Evolutionary conservation across 345 rosid species (phyloP), one percentile per base, ranked within the genome.

Genomic region (Fremontodendron californicum): DNA sequence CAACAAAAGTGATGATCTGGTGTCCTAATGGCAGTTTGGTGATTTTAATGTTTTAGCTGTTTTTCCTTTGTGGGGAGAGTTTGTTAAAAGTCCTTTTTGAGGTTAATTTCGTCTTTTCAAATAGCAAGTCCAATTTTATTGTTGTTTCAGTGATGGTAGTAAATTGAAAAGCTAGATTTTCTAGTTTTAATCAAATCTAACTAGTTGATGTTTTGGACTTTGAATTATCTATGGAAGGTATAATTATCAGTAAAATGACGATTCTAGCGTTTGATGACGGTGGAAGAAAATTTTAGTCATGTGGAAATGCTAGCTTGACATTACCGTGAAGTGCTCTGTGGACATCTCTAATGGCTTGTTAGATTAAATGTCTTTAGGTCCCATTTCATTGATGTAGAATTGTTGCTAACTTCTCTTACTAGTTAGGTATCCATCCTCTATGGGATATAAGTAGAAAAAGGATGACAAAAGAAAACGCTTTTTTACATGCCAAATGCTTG

Each of bases 241-340:
- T 49, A 11, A 13, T 42, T 21, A 9, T 21, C 13, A 35, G 27
- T 35, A 5, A 70, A 78, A 78, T 81, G 85, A 78, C 78, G 6
- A 82, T 31, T 76, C 57, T 84, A 82, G 81, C 75, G 81, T 77
- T 75, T 40, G 31, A 0, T 5, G 51, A 21, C 31, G 6, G 25
- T 39, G 51, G 73, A 57, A 46, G 43, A 75, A 54, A 51, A 48
- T 18, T 76, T 78, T 71, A 12, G 52, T 75, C 54, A 10, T 64
- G 77, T 62, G 70, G 48, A 71, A 77, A 75, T 80, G 86, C 88
- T 74, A 78, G 90, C 89, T 86, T 88, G 90, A 82, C 60, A 68
- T 77, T 84, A 79, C 68, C 80, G 74, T 76, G 75, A 74, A 77
- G 65, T 62, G 70, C 68, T 40, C 12, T n/a, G 82, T 71, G 35